Base-by-base conservation (phyloP, 2,329 filamentous ascomycete genomes). In the Microsporum ferrugineum region DNA sequence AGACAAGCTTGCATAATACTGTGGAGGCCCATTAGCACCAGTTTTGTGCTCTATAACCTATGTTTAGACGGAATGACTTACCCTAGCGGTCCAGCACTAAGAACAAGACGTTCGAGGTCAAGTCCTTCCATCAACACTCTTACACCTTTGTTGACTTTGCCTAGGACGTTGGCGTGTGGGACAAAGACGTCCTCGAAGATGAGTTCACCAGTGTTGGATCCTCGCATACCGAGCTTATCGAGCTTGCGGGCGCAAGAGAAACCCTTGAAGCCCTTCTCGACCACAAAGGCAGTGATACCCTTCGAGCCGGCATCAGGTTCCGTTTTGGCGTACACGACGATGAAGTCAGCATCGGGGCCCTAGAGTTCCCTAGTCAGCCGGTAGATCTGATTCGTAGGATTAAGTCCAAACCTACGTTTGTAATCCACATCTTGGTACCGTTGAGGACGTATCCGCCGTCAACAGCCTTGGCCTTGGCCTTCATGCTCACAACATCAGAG, bases 351-450 rank as follows among this genome's bases (percentile, higher is more conserved):
- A 71, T 97, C 91, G 0, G 92, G 92, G 3, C 92, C 84, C 74
- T 76, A 41, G 12, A 38, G 43, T 1, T 29, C n/a, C 36, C 14
- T 33, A 10, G 29, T 51, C 12, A 61, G 23, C 7, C 38, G 60
- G 17, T 36, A n/a, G 33, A 34, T 23, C 4, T 17, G 2, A 23
- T 27, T 34, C 53, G n/a, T 17, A 60, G 36, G 4, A 60, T 33
- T 14, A 14, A 47, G 49, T 29, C 8, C 27, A 27, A 57, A 68
- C 74, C 49, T 66, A 82, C 89, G 75, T 99, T 99, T 64, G 92
- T 99, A 72, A 99, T 99, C 92, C 92, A 99, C 92, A 97, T 96
- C 81, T 99, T 96, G 63, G 87, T 89, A 36, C 91, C 92, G 70
- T 91, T 90, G 60, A 99, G 78, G 23, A 91, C 64, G 73, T 88